Percentiles rank a stretch among this genome's conserved stretches.
Conservation (phyloP, 805 yeast genomes). For the Kodamaea restingae region DNA sequence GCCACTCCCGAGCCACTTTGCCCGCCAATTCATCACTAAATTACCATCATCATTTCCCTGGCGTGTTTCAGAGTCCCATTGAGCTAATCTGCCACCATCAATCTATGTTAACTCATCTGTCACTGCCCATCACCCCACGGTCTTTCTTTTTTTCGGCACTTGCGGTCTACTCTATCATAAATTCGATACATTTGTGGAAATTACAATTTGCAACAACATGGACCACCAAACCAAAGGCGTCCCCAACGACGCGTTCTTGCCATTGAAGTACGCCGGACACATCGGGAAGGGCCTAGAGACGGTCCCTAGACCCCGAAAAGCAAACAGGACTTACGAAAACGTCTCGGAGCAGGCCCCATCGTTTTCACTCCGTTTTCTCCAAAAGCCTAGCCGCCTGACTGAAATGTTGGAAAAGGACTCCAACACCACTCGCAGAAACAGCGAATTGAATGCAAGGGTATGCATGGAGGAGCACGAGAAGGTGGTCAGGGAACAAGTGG, state of each 20-base stretch:
- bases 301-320: background rate
- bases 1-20: no score
- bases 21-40: no score
- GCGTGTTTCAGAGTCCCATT: no score
- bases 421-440: conserved; percentile 28
- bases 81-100: no score
- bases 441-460: conserved; percentile 9
- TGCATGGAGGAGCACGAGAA: background rate
- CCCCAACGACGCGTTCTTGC: background rate
- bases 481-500: background rate
- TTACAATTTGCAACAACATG: conserved; percentile 1
- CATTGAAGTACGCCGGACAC: background rate
- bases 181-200: background rate
- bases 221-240: background rate
- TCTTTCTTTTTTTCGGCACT: background rate
- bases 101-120: no score
- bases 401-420: conserved; percentile 28
- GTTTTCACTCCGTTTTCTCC: conserved; percentile 34
- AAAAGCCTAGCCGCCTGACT: conserved; percentile 35
- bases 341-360: conserved; percentile 10
- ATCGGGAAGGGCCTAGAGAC: background rate
- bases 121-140: background rate
- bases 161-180: background rate
- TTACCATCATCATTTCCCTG: no score
- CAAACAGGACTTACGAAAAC: conserved; percentile 6